Percentiles rank a stretch among this genome's conserved stretches.
phyloP scores from a whole-genome alignment of 192 early-diverging fungal genomes.

The Lobosporangium transversale region DNA sequence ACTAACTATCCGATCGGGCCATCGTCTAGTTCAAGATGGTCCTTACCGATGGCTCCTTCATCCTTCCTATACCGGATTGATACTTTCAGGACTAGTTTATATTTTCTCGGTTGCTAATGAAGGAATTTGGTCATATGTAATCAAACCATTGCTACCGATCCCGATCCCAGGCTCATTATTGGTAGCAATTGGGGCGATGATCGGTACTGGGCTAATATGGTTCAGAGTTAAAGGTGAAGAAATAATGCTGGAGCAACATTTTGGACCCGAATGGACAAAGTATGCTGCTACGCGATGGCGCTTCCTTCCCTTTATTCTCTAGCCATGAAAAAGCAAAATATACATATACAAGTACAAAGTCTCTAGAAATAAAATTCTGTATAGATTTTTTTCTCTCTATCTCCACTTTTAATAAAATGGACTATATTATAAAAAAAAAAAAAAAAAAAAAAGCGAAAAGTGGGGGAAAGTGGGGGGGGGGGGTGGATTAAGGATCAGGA shows the following conservation, averaged over 20 bases:
- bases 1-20: constrained; percentile 12
- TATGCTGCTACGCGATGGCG: constrained; percentile 28
- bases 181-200: neutral
- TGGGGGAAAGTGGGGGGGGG: too few species aligned
- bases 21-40: constrained; percentile 30
- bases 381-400: too few species aligned
- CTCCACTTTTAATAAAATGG: too few species aligned
- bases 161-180: constrained; percentile 11
- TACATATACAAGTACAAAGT: too few species aligned
- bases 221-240: constrained; percentile 30
- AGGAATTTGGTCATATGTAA: constrained; percentile 18
- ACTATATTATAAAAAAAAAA: too few species aligned
- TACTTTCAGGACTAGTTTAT: constrained; percentile 22
- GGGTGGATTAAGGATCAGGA: too few species aligned
- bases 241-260: constrained; percentile 27
- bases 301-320: constrained; percentile 23
- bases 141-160: constrained; percentile 15
- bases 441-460: too few species aligned
- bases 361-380: too few species aligned
- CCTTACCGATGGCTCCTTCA: constrained; percentile 30
- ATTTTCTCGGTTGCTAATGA: constrained; percentile 15
- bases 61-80: constrained; percentile 31
- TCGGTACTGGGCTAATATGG: neutral
- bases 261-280: constrained; percentile 23
- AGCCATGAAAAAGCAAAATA: too few species aligned